Evolutionary conservation across 257 asterid genomes (phyloP), one percentile per base, ranked within the genome.

Genomic region (Nicotiana attenuata): DNA sequence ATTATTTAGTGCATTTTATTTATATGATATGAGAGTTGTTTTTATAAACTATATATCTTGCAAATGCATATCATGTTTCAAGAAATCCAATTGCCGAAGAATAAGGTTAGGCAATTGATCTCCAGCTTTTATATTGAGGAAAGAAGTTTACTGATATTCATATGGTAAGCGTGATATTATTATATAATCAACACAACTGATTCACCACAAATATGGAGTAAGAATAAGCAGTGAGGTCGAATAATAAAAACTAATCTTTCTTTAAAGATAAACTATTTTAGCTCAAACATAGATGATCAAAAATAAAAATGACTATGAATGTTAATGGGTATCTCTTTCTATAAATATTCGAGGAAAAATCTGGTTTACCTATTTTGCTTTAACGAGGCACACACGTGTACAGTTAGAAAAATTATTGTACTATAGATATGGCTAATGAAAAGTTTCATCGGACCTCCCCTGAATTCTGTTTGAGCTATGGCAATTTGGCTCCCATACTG

Each of bases 21-120:
- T 28, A 20, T 45, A 10, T 71, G 60, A 20, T 41, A 45, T 22
- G 35, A 45, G 35, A 45, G 60, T 5, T 3, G 28, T 83, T 65
- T 52, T 10, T 24, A 28, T 60, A 11, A 68, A 81, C 59, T 65
- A 33, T 33, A 33, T 33, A 24, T 61, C 28, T 28, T 82, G 84
- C 86, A 94, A 97, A 94, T 89, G 97, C 96, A 94, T 87, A 90
- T 86, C 29, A 91, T 94, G 97, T 90, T 78, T 89, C 97, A 94
- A 85, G 97, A 94, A 86, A 94, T 94, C 83, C 96, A 91, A 86
- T 76, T 91, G 81, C 92, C 93, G 53, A 94, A 89, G 88, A 92
- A 91, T 64, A 93, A 92, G 97, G 98, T 94, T 68, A 76, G 87
- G n/a, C 77, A 63, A 38, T 20, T n/a, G n/a, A n/a, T n/a, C 63